Base-by-base conservation (phyloP, 2,329 filamentous ascomycete genomes). In the Aspergillus alliaceus region DNA sequence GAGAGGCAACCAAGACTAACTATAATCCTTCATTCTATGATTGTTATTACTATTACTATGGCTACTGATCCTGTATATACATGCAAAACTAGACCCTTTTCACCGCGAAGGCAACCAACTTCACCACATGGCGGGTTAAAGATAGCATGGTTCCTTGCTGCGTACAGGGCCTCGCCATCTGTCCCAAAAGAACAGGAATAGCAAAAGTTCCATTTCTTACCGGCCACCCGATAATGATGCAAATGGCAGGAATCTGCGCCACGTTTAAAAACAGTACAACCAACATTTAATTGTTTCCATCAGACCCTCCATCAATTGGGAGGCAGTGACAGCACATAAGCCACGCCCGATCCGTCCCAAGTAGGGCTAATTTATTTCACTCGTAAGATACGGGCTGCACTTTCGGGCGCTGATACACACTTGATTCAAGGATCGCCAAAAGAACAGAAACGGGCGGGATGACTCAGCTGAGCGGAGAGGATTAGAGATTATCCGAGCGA, bases 101-200 rank as follows among this genome's bases (percentile, higher is more conserved):
- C 29, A 47, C 32, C 14, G 27, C 20, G 37, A 15, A 35, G 6
- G 11, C n/a, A 31, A 18, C 44, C 44, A 40, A 51, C 6, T n/a
- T 29, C 15, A 14, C 11, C 24, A 56, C 24, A 39, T 51, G 29
- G 47, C 24, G 46, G 20, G 53, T 44, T 56, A 56, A 56, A 56
- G 53, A 55, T 55, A 55, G 52, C 9, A 55, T 44, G 24, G 34
- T 27, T 44, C 56, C 56, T 58, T 58, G 39, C 55, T n/a, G 46
- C 32, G 25, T 47, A 47, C 57, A 57, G 54, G 35, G 29, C 24
- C 34, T 54, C 35, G 51, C 56, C 39, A 34, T 47, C 53, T 27
- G 50, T 34, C 22, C n/a, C 14, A 34, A n/a, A 53, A 29, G 37
- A 39, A 37, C 25, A 52, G 22, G 44, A 55, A 53, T n/a, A 14